A percentile compares a stretch with the other conserved stretches of the same genome.
phyloP scores from a whole-genome alignment of 2,329 filamentous ascomycete species.

The Mollisia scopiformis region DNA sequence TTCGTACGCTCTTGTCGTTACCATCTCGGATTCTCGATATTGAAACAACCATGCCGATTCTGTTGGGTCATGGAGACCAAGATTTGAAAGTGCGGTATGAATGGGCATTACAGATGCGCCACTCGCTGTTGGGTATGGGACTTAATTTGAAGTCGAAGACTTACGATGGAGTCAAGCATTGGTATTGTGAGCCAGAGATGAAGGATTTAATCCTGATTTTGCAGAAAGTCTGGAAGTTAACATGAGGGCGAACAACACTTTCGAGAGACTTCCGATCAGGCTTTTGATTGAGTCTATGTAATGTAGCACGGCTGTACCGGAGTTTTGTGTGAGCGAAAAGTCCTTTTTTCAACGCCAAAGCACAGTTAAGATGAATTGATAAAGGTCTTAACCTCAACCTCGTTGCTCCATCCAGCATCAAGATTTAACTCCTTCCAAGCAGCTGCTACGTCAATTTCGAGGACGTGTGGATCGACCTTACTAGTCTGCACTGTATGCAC shows the following conservation, averaged over 20 bases:
- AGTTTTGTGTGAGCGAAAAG: too few relatives aligned
- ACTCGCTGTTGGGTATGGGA: neutral
- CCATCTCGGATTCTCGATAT: neutral
- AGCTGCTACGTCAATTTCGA: conserved; percentile 75
- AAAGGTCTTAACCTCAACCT: conserved; percentile 62
- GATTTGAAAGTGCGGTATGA: conserved; percentile 28
- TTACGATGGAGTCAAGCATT: conserved; percentile 23
- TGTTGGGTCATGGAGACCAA: conserved; percentile 22
- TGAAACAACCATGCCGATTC: neutral
- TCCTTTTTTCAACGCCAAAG: too few relatives aligned
- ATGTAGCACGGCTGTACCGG: too few relatives aligned
- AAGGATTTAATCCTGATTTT: conserved; percentile 18
- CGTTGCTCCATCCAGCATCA: conserved; percentile 77
- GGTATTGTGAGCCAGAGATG: conserved; percentile 21
- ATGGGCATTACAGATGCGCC: conserved; percentile 27
- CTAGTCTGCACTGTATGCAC: conserved; percentile 64
- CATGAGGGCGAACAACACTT: neutral
- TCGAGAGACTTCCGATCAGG: neutral
- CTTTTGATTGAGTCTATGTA: neutral
- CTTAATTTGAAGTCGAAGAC: conserved; percentile 7
- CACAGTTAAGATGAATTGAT: conserved; percentile 20
- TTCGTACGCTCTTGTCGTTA: neutral
- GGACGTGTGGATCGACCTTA: conserved; percentile 55
- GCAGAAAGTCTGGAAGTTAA: neutral
- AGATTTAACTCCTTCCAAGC: conserved; percentile 80